Base-by-base conservation (phyloP, 257 asterid species). In the Forsythia viridissima region DNA sequence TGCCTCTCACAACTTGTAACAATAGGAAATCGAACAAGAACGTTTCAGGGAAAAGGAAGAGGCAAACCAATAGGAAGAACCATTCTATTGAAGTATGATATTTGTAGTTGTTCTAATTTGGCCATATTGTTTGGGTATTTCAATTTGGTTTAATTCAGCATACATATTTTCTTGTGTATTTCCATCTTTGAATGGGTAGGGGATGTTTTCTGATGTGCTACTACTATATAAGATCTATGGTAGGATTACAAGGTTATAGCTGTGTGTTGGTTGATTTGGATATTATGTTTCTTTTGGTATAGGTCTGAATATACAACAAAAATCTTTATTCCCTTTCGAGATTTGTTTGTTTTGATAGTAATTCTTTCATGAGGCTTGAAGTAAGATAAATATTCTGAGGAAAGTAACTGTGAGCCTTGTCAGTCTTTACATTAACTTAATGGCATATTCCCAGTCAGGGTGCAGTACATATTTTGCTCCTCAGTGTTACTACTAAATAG, bases 11-110 rank as follows among this genome's bases (percentile, higher is more conserved):
- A 69, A 74, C 79, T 57, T 34, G 41, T 73, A 44, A 42, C 44
- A 69, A 63, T 30, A 77, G 78, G 69, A 79, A 79, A 78, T 72
- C 87, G 57, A 76, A 78, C 68, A 79, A 76, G 37, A 76, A 72
- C 13, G 59, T 79, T 80, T 78, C 86, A 57, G 52, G 80, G 77
- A 86, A 86, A 78, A 77, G 42, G 82, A 87, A 76, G 80, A 85
- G 79, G 82, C 76, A 39, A 6, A 74, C 9, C 18, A 78, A 69
- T 36, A 72, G 38, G 81, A 83, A 81, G 79, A 84, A 81, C n/a
- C 59, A 71, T 76, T 77, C 79, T 65, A 69, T 89, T 71, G 91
- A 94, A 76, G 98, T 93, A 77, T 61, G 91, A 69, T 51, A 10
- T 37, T 71, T 57, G 18, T 20, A 41, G 21, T 63, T 61, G 67